A percentile compares a stretch with the other conserved stretches of the same genome.
phyloP scores from a whole-genome alignment of 169 alveolate genomes.

The Ichthyophthirius multifiliis region DNA sequence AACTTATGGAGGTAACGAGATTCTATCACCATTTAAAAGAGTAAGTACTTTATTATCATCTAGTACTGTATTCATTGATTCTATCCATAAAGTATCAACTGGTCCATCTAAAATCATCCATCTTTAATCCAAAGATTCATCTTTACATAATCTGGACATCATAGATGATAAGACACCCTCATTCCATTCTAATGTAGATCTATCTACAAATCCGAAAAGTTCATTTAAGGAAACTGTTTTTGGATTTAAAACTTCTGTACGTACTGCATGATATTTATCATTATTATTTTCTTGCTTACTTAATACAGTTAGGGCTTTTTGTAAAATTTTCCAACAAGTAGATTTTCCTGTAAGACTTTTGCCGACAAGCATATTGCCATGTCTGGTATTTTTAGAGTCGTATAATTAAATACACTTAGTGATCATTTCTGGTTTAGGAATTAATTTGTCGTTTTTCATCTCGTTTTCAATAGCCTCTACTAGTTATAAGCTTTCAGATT shows the following conservation, averaged over 20 bases:
- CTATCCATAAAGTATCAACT: slow-evolving; percentile 91
- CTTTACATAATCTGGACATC: slow-evolving; percentile 74
- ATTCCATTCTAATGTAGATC: slow-evolving; percentile 86
- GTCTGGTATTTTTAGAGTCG: slow-evolving; percentile 84
- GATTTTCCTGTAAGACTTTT: slow-evolving; percentile 83
- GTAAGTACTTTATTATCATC: slow-evolving; percentile 87
- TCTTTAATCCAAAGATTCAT: slow-evolving; percentile 73
- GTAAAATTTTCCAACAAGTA: slow-evolving; percentile 78
- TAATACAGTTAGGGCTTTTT: slow-evolving; percentile 62
- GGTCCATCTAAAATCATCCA: slow-evolving; percentile 92
- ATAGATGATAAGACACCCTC: slow-evolving; percentile 85
- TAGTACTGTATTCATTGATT: slow-evolving; percentile 87
- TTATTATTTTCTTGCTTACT: slow-evolving; percentile 41
- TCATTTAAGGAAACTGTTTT: slow-evolving; percentile 83
- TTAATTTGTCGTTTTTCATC: slow-evolving; percentile 63
- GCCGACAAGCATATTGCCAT: slow-evolving; percentile 88
- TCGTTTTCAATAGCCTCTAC: slow-evolving; percentile 72
- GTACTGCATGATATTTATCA: slow-evolving; percentile 66
- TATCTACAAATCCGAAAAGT: slow-evolving; percentile 82
- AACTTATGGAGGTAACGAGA: slow-evolving; percentile 86
- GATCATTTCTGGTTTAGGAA: slow-evolving; percentile 74
- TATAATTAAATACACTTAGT: slow-evolving; percentile 80
- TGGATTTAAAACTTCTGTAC: slow-evolving; percentile 81
- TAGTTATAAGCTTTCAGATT: slow-evolving; percentile 69
- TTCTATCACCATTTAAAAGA: slow-evolving; percentile 87